Percentiles rank a stretch among this genome's conserved stretches.
Evolutionary conservation across 208 protist genomes (phyloP).

Genomic region (Leishmania amazonensis): DNA sequence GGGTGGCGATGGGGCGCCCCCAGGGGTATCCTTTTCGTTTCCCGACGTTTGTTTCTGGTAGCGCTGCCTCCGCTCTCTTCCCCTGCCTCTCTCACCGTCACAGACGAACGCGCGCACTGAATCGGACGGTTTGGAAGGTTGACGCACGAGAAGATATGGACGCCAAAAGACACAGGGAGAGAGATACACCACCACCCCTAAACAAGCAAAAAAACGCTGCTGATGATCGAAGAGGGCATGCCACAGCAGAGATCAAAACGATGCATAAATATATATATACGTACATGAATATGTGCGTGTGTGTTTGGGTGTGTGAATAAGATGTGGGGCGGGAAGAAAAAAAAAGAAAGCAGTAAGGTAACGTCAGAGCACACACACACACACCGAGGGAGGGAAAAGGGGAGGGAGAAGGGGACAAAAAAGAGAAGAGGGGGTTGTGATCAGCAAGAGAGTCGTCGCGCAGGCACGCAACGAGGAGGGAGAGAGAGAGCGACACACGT

Average conservation of each 20-base stretch:
- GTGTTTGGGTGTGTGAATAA: too few relatives aligned
- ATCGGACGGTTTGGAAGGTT: background rate
- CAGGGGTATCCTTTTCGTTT: background rate
- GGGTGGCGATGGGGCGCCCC: too few relatives aligned
- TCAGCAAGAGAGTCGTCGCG: background rate
- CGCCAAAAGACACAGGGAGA: background rate
- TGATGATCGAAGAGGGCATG: background rate
- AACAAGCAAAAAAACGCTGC: background rate
- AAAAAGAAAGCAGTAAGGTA: background rate
- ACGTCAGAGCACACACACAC: background rate
- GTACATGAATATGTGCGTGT: too few relatives aligned
- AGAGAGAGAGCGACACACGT: background rate
- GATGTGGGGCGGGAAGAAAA: background rate
- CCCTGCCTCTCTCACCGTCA: background rate
- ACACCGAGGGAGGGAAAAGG: background rate
- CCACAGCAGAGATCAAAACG: background rate
- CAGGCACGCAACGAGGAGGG: background rate
- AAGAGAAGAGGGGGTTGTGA: background rate
- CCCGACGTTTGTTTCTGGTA: background rate
- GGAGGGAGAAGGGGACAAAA: background rate
- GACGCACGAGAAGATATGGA: background rate
- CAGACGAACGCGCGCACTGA: background rate
- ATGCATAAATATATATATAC: too few relatives aligned
- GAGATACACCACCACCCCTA: too few relatives aligned
- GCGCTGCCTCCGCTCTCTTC: background rate